These are phyloP conservation scores for Mortierella sp. DNA, from an alignment of 371 early-diverging fungal genomes.

Conservation along the genomic window DNA sequence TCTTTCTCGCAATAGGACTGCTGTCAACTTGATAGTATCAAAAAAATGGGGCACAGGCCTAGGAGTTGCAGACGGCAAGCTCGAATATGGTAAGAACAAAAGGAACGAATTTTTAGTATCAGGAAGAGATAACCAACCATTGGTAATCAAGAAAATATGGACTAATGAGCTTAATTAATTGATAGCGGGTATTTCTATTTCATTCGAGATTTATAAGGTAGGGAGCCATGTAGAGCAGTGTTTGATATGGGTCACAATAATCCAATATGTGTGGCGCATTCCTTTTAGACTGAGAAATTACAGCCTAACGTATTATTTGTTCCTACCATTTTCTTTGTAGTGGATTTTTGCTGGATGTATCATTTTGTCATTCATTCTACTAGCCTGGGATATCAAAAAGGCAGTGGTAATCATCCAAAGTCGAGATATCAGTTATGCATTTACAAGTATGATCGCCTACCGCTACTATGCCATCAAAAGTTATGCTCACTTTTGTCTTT, in stretches of 20 bases:
- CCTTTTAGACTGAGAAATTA: no score
- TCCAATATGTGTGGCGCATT: neutral
- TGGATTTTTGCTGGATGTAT: slow-evolving; percentile 82
- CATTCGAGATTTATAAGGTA: slow-evolving; percentile 46
- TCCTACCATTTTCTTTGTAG: neutral
- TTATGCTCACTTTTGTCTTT: slow-evolving; percentile 87
- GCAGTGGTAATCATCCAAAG: slow-evolving; percentile 71
- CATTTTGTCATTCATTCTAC: slow-evolving; percentile 75
- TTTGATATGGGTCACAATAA: neutral
- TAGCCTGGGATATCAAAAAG: slow-evolving; percentile 81
- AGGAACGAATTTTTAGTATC: neutral
- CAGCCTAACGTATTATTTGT: neutral
- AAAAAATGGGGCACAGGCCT: slow-evolving; percentile 22
- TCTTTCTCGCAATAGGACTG: slow-evolving; percentile 36
- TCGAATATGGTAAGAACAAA: slow-evolving; percentile 16
- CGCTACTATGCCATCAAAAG: slow-evolving; percentile 70
- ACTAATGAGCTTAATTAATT: neutral
- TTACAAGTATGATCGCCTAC: slow-evolving; percentile 82
- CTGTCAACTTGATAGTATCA: slow-evolving; percentile 46
- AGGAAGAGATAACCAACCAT: no score
- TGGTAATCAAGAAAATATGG: no score
- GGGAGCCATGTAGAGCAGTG: no score
- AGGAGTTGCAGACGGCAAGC: slow-evolving; percentile 16
- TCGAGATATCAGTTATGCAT: slow-evolving; percentile 83
- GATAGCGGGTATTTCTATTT: slow-evolving; percentile 22